phyloP scores from a whole-genome alignment of 345 rosid genomes.

The Schrenkiella parvula region DNA sequence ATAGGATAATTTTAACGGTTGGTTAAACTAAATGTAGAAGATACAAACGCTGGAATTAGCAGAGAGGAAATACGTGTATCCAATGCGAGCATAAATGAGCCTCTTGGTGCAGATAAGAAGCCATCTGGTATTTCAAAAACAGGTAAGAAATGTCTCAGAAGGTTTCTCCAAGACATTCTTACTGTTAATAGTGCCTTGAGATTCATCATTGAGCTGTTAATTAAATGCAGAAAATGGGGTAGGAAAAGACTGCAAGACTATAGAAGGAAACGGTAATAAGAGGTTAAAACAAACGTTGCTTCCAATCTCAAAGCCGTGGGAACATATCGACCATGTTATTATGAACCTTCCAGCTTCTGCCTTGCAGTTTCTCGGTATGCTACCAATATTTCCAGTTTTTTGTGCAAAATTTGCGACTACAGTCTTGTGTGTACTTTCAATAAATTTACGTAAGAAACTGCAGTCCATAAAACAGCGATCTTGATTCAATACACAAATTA shows the following conservation, averaged over 20 bases:
- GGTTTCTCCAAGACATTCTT: background rate
- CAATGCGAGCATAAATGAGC: conserved; percentile 27
- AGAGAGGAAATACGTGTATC: conserved; percentile 23
- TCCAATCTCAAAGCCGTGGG: conserved; percentile 64
- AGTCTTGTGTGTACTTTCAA: background rate
- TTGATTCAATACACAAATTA: background rate
- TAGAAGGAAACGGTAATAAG: conserved; percentile 51
- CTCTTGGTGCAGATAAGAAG: conserved; percentile 43
- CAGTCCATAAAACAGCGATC: background rate
- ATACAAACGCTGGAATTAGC: conserved; percentile 15
- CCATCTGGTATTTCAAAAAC: conserved; percentile 41
- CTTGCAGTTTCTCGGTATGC: conserved; percentile 68
- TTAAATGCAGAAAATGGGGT: conserved; percentile 33
- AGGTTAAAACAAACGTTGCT: conserved; percentile 54
- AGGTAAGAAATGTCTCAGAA: conserved; percentile 39
- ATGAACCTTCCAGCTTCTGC: conserved; percentile 99
- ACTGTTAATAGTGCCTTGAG: background rate
- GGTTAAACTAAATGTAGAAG: conserved; percentile 29
- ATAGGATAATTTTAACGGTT: background rate
- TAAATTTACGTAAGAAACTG: background rate
- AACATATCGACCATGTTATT: conserved; percentile 85
- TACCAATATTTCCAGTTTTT: background rate
- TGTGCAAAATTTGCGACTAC: background rate
- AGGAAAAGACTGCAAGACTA: conserved; percentile 24
- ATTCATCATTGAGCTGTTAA: background rate